phyloP scores from a whole-genome alignment of 257 asterid species.

The Vinca minor region DNA sequence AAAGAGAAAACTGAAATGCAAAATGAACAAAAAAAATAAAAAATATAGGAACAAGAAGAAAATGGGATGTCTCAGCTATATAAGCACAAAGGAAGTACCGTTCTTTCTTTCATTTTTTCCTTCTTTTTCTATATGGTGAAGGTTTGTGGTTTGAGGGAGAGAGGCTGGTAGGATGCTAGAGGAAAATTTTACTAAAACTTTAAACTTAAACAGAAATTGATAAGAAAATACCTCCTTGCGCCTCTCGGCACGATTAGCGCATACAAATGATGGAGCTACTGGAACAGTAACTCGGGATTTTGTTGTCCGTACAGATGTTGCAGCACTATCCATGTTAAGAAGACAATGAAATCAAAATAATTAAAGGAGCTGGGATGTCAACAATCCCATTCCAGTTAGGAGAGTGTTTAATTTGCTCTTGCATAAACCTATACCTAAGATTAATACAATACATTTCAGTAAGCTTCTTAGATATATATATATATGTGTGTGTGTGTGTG shows the following conservation, averaged over 20 bases:
- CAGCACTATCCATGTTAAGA: slow-evolving; percentile 46
- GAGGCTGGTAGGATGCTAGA: too few relatives aligned
- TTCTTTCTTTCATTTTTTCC: too few relatives aligned
- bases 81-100: background rate
- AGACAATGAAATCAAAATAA: slow-evolving; percentile 2
- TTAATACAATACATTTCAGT: background rate
- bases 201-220: too few relatives aligned
- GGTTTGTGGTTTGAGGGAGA: background rate
- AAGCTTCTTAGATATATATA: too few relatives aligned
- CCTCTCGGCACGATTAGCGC: slow-evolving; percentile 52
- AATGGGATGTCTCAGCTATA: background rate
- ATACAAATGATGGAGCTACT: slow-evolving; percentile 55
- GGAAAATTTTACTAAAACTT: too few relatives aligned
- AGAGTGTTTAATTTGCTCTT: background rate
- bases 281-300: slow-evolving; percentile 74
- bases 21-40: too few relatives aligned
- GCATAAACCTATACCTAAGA: background rate
- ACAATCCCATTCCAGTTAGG: too few relatives aligned
- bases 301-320: slow-evolving; percentile 65
- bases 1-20: background rate
- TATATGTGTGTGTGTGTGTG: too few relatives aligned
- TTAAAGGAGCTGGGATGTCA: background rate
- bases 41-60: too few relatives aligned
- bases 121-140: too few relatives aligned
- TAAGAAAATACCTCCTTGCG: slow-evolving; percentile 95